Percentiles rank a stretch among this genome's conserved stretches.
These are phyloP conservation scores for Coffea humblotiana DNA, from an alignment of 305 asterid genomes.

Conservation along the genomic window DNA sequence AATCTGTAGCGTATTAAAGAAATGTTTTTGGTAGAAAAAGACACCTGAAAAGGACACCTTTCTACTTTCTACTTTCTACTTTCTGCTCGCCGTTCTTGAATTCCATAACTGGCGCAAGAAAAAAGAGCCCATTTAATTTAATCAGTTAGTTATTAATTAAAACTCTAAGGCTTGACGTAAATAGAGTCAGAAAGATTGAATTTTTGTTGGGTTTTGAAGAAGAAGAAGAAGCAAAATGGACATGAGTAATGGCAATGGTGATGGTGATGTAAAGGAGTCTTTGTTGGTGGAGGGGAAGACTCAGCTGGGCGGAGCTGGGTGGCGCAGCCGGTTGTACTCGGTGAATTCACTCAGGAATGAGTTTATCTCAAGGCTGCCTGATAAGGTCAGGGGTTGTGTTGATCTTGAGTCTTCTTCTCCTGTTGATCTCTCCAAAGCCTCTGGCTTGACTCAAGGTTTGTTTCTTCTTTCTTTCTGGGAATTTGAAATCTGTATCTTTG, in stretches of 20 bases:
- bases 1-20: no score
- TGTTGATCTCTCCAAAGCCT: slow-evolving; percentile 42
- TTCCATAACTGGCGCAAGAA: not conserved
- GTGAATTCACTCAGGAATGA: slow-evolving; percentile 58
- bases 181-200: no score
- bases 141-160: no score
- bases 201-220: not conserved
- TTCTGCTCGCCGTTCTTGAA: not conserved
- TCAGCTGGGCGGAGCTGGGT: slow-evolving; percentile 38
- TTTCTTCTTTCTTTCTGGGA: not conserved
- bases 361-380: slow-evolving; percentile 63
- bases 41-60: no score
- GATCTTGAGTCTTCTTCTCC: slow-evolving; percentile 59
- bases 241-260: not conserved
- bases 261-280: slow-evolving; percentile 36
- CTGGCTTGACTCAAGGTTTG: slow-evolving; percentile 53
- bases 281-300: slow-evolving; percentile 47
- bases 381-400: slow-evolving; percentile 55
- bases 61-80: no score
- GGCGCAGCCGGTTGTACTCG: slow-evolving; percentile 57
- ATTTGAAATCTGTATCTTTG: not conserved
- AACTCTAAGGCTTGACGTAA: no score
- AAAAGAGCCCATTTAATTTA: not conserved
- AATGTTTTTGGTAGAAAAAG: no score
- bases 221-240: slow-evolving; percentile 1